Base-by-base conservation (phyloP, 2,329 filamentous ascomycete genomes). In the Ceratocystis smalleyi region DNA sequence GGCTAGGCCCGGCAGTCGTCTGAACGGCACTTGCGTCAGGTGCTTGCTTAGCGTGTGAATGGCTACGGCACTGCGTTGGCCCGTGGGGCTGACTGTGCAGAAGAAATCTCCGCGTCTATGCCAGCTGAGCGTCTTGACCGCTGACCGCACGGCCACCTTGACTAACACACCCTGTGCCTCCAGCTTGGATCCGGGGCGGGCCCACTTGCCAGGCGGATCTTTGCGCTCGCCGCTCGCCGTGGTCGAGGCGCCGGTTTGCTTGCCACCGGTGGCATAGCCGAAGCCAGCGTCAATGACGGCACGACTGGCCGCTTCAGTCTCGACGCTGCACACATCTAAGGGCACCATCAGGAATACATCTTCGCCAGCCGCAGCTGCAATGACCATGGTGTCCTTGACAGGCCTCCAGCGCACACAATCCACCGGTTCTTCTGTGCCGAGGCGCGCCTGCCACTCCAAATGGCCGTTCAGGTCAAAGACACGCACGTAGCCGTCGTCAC, bases 1-100 rank as follows among this genome's bases (percentile, higher is more conserved):
- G 1, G 91, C 81, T 64, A 88, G 80, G 59, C 87, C 89, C 59
- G 90, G 85, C 35, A 83, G 74, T 64, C 80, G 81, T 67, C 89
- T 87, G 83, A 99, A 97, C 30, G 94, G 95, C 68, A 94, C 86
- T 74, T 99, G 94, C 2, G 91, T 96, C 57, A 92, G 82, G 75
- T 99, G 94, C 74, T 95, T 96, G 65, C 89, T 94, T 67, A 99
- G 79, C 0, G 92, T 96, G 77, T 99, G 94, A 67, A 99, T 95
- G 63, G 90, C 87, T 63, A 99, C 89, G 3, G 94, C 89, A 71
- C 83, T 86, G 69, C 83, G 82, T 71, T 88, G 85, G 40, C 88
- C 88, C 12, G 82, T 81, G 0, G 94, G 91, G 61, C 90, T 95
- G 24, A 96, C 90, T 0, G 91, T 95, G 69, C 89, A 87, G 71